Conservation (phyloP, 2,329 filamentous ascomycete species). For the Penicillium capsulatum region DNA sequence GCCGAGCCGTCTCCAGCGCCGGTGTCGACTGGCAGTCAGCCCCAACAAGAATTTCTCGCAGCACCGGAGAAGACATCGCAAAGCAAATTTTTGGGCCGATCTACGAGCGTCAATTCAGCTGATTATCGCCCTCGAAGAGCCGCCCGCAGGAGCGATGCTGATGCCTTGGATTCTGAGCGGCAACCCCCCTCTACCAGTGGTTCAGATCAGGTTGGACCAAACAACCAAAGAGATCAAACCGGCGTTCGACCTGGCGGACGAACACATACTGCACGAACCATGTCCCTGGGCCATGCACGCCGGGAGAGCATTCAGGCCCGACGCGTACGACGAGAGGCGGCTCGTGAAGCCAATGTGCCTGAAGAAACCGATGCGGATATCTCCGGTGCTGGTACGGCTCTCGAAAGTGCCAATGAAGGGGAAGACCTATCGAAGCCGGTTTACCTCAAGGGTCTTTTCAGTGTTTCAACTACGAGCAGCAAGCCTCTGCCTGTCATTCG, state of each 20-base stretch:
- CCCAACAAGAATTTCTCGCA: slow-evolving; percentile 72
- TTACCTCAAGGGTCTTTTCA: slow-evolving; percentile 93
- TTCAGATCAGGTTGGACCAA: slow-evolving; percentile 66
- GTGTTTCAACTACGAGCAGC: slow-evolving; percentile 91
- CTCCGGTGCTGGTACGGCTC: slow-evolving; percentile 50
- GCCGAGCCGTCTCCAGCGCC: slow-evolving; percentile 50
- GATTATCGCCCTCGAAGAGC: slow-evolving; percentile 66
- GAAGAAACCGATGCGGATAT: slow-evolving; percentile 87
- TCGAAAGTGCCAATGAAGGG: slow-evolving; percentile 51
- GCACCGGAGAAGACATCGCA: slow-evolving; percentile 62
- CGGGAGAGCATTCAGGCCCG: slow-evolving; percentile 89
- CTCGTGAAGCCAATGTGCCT: slow-evolving; percentile 70
- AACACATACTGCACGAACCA: slow-evolving; percentile 67
- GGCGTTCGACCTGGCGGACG: slow-evolving; percentile 50
- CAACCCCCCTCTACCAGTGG: slow-evolving; percentile 72
- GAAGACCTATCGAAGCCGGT: slow-evolving; percentile 84
- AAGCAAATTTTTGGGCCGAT: slow-evolving; percentile 71
- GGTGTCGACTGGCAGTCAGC: slow-evolving; percentile 58
- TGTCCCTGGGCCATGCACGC: slow-evolving; percentile 82
- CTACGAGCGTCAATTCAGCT: slow-evolving; percentile 86
- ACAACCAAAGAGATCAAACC: slow-evolving; percentile 43
- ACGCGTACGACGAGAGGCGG: slow-evolving; percentile 67
- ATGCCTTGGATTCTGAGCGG: slow-evolving; percentile 52
- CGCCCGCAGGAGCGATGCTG: slow-evolving; percentile 52
- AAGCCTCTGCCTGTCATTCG: slow-evolving; percentile 84